These are phyloP conservation scores for Ascochyta pisi DNA, from an alignment of 2,329 filamentous ascomycete species.

Conservation along the genomic window DNA sequence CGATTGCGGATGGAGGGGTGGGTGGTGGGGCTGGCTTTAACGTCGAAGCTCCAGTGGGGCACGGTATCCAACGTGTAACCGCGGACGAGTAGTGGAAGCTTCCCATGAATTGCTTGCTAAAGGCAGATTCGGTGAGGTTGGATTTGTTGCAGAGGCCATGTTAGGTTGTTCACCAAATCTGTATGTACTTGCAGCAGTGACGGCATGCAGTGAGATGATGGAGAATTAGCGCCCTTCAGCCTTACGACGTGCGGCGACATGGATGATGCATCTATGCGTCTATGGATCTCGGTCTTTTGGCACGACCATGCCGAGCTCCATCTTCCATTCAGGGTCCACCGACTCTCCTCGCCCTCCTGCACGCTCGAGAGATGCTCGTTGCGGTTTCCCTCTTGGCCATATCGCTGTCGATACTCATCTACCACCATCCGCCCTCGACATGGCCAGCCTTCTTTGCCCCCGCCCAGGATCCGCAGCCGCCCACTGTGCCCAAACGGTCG, in stretches of 20 bases:
- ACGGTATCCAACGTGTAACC: slow-evolving; percentile 8
- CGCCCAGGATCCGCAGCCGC: slow-evolving; percentile 16
- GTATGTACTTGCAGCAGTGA: slow-evolving; percentile 2
- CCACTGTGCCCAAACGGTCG: slow-evolving; percentile 23
- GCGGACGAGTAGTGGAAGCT: not conserved
- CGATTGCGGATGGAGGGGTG: slow-evolving; percentile 37
- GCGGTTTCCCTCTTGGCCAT: slow-evolving; percentile 47
- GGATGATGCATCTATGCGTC: not conserved
- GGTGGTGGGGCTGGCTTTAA: slow-evolving; percentile 34
- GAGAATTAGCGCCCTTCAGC: slow-evolving; percentile 4
- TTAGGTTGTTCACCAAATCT: not conserved
- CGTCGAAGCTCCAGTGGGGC: slow-evolving; percentile 4
- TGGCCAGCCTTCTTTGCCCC: slow-evolving; percentile 36
- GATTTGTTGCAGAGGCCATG: not conserved
- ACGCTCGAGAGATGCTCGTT: slow-evolving; percentile 46
- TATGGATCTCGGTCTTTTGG: slow-evolving; percentile 7
- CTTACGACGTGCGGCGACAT: slow-evolving; percentile 11
- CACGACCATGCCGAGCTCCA: slow-evolving; percentile 7
- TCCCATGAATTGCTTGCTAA: not conserved
- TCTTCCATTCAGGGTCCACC: slow-evolving; percentile 22
- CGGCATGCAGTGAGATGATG: slow-evolving; percentile 14
- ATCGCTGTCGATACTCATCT: slow-evolving; percentile 47
- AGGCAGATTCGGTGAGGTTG: not conserved
- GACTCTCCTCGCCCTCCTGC: slow-evolving; percentile 7
- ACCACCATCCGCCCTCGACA: slow-evolving; percentile 46